Percentiles rank a stretch among this genome's conserved stretches.
These are phyloP conservation scores for Globisporangium parvum DNA, from an alignment of 352 stramenopile genomes.

Conservation along the genomic window DNA sequence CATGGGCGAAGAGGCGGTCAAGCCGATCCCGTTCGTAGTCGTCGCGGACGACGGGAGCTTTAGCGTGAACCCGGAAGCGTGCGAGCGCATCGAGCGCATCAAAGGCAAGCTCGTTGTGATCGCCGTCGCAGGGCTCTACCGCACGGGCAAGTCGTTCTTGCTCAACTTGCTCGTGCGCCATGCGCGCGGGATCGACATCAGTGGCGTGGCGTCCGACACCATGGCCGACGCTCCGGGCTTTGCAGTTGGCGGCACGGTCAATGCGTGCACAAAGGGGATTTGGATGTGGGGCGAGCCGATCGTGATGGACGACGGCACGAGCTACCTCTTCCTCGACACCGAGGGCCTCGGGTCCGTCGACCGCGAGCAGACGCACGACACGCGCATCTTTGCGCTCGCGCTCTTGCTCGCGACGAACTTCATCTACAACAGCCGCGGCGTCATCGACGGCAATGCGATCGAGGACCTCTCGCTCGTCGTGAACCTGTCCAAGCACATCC, in stretches of 20 bases:
- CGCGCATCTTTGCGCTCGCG: slow-evolving; percentile 86
- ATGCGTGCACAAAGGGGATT: slow-evolving; percentile 89
- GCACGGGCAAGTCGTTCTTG: slow-evolving; percentile 88
- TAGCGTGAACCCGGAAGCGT: slow-evolving; percentile 71
- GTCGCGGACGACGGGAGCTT: slow-evolving; percentile 77
- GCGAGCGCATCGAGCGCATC: slow-evolving; percentile 58
- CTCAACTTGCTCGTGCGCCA: slow-evolving; percentile 81
- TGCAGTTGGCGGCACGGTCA: slow-evolving; percentile 76
- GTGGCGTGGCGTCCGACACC: slow-evolving; percentile 9
- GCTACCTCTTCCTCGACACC: slow-evolving; percentile 84
- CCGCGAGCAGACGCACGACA: slow-evolving; percentile 85
- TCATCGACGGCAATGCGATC: slow-evolving; percentile 88
- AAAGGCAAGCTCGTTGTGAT: slow-evolving; percentile 81
- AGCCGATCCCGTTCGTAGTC: slow-evolving; percentile 73
- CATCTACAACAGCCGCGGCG: slow-evolving; percentile 88
- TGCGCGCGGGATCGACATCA: slow-evolving; percentile 29
- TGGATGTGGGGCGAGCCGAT: slow-evolving; percentile 88
- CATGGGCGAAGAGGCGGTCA: slow-evolving; percentile 34
- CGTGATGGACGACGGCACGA: slow-evolving; percentile 61
- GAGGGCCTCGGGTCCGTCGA: slow-evolving; percentile 83
- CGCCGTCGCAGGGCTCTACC: slow-evolving; percentile 81
- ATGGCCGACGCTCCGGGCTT: slow-evolving; percentile 41
- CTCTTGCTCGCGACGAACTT: slow-evolving; percentile 84
- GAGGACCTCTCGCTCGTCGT: slow-evolving; percentile 89
- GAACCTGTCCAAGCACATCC: slow-evolving; percentile 88